These are phyloP conservation scores for Rhytidiadelphus loreus DNA, from an alignment of 225 moss, liverwort and hornwort genomes.

Conservation along the genomic window DNA sequence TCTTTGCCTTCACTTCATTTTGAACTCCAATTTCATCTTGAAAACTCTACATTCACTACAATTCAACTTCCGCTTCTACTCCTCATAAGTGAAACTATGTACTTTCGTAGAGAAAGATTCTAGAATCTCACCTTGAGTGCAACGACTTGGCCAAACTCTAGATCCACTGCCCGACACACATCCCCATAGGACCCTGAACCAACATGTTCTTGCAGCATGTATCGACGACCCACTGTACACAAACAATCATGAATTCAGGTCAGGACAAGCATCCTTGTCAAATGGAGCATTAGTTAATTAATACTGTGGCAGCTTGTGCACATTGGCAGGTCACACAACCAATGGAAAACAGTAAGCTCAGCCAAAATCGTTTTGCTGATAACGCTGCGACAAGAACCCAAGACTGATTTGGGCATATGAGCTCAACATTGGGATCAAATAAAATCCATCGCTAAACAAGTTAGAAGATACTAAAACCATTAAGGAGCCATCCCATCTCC, in stretches of 20 bases:
- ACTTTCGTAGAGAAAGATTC: not conserved
- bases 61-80: not conserved
- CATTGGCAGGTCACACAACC: not conserved
- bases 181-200: slow-evolving; percentile 95
- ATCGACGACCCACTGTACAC: slow-evolving; percentile 60
- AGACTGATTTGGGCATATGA: not conserved
- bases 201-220: slow-evolving; percentile 72
- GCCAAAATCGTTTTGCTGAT: not conserved
- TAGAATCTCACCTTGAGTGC: slow-evolving; percentile 65
- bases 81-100: not conserved
- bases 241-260: not conserved
- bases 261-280: not conserved
- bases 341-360: not conserved
- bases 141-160: slow-evolving; percentile 56
- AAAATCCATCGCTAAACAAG: too few species aligned
- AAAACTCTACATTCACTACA: not conserved
- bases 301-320: not conserved
- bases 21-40: not conserved
- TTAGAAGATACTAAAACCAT: not conserved
- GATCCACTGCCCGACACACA: slow-evolving; percentile 73
- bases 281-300: too few species aligned
- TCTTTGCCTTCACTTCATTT: not conserved
- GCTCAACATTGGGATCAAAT: not conserved
- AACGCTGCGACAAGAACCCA: not conserved
- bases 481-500: not conserved